These are phyloP conservation scores for Kernera saxatilis DNA, from an alignment of 345 rosid species.

Conservation along the genomic window DNA sequence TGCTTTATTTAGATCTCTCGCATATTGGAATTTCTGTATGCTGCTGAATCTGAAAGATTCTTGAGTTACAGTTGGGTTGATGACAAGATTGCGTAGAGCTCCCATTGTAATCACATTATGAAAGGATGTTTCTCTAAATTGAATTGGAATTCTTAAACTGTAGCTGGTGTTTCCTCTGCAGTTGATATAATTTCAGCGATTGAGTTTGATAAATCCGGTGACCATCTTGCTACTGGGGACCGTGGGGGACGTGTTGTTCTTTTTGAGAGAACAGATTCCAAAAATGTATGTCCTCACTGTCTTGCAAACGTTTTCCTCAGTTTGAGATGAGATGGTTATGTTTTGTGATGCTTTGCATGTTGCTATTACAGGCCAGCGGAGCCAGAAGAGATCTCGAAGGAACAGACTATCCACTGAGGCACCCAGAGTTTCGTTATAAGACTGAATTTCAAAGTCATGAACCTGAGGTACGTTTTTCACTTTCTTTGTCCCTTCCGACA, in stretches of 20 bases:
- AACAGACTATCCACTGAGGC: constrained; percentile 57
- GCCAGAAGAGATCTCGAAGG: constrained; percentile 42
- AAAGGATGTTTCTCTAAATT: background rate
- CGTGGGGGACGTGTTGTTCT: constrained; percentile 33
- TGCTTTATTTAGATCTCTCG: background rate
- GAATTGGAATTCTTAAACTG: constrained; percentile 9
- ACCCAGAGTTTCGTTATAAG: constrained; percentile 91
- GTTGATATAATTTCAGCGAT: constrained; percentile 48
- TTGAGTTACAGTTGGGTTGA: background rate
- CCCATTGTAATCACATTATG: background rate
- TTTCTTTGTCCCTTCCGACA: background rate
- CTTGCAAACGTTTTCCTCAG: background rate
- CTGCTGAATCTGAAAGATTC: background rate
- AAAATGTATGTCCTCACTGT: background rate
- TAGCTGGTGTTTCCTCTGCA: constrained; percentile 34
- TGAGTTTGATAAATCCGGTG: constrained; percentile 45
- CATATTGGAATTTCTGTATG: background rate
- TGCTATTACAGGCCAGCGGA: constrained; percentile 14
- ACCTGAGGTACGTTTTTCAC: constrained; percentile 60
- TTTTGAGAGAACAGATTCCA: constrained; percentile 27
- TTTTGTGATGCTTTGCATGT: constrained; percentile 1
- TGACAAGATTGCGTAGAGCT: background rate
- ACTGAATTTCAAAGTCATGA: constrained; percentile 98
- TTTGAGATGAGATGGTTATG: background rate
- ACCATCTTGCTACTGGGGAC: constrained; percentile 43